A percentile compares a stretch with the other conserved stretches of the same genome.
Conservation (phyloP, 2,329 filamentous ascomycete species). For the Trichoderma guizhouense region DNA sequence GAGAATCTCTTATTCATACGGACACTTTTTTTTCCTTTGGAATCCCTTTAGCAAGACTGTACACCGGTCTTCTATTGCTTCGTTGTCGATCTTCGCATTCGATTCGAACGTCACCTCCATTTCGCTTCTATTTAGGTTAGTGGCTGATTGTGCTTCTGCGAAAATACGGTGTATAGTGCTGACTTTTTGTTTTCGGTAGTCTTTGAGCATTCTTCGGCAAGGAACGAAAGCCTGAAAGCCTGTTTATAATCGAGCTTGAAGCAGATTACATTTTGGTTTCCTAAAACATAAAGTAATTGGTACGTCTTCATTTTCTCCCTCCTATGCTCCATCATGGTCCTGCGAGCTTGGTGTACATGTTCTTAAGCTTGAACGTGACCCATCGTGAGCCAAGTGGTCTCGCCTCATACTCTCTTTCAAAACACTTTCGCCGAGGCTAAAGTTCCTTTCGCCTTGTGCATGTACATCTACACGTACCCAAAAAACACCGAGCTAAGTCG, state of each 20-base stretch:
- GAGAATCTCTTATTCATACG: conserved; percentile 34
- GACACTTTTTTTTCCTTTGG: conserved; percentile 32
- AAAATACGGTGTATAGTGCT: background rate
- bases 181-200: background rate
- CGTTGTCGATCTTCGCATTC: conserved; percentile 30
- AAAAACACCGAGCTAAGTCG: background rate
- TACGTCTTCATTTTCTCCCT: background rate
- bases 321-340: too few relatives aligned
- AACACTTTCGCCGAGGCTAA: background rate
- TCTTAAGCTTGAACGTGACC: background rate
- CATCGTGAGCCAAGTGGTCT: background rate
- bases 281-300: conserved; percentile 5
- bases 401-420: background rate
- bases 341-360: background rate
- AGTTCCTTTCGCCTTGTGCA: background rate
- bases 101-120: conserved; percentile 24
- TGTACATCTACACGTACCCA: background rate
- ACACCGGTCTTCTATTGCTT: conserved; percentile 35
- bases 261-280: conserved; percentile 10
- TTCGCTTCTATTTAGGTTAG: conserved; percentile 8
- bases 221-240: background rate
- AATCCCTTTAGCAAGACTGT: conserved; percentile 37
- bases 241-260: conserved; percentile 7
- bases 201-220: conserved; percentile 10
- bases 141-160: background rate